Conservation (phyloP, 495 filamentous ascomycete species). For the Podospora didyma region DNA sequence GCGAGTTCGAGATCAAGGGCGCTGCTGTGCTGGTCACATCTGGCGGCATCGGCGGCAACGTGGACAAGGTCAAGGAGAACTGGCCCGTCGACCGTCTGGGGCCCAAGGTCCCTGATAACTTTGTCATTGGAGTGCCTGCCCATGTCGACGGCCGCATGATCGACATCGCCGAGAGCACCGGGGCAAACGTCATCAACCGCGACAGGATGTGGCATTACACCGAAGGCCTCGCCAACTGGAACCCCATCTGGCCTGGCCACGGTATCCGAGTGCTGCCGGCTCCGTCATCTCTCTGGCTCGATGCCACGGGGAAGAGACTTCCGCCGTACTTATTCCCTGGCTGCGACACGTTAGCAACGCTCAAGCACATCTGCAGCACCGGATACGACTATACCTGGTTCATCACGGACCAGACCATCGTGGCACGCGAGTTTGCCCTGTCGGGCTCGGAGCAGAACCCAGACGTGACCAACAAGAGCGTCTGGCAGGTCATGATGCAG, state of each 20-base stretch:
- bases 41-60: slow-evolving; percentile 48
- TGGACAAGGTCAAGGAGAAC: slow-evolving; percentile 45
- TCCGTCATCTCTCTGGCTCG: slow-evolving; percentile 50
- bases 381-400: slow-evolving; percentile 55
- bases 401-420: slow-evolving; percentile 46
- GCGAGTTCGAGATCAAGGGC: slow-evolving; percentile 42
- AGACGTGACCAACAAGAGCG: slow-evolving; percentile 47
- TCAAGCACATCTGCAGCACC: slow-evolving; percentile 49
- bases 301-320: slow-evolving; percentile 47
- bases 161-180: slow-evolving; percentile 40
- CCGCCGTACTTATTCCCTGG: slow-evolving; percentile 47
- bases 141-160: slow-evolving; percentile 53
- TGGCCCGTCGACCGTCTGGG: slow-evolving; percentile 48
- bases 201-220: slow-evolving; percentile 56
- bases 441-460: slow-evolving; percentile 54
- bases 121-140: slow-evolving; percentile 49
- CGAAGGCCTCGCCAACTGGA: slow-evolving; percentile 49
- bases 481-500: slow-evolving; percentile 40
- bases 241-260: slow-evolving; percentile 49
- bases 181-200: slow-evolving; percentile 45
- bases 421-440: slow-evolving; percentile 49
- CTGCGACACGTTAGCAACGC: slow-evolving; percentile 46
- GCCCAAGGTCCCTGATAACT: slow-evolving; percentile 40
- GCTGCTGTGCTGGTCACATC: slow-evolving; percentile 41
- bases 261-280: slow-evolving; percentile 49